A percentile compares a stretch with the other conserved stretches of the same genome.
Conservation (phyloP, 441 rosid species). For the Bocquillonia castaneifolia region DNA sequence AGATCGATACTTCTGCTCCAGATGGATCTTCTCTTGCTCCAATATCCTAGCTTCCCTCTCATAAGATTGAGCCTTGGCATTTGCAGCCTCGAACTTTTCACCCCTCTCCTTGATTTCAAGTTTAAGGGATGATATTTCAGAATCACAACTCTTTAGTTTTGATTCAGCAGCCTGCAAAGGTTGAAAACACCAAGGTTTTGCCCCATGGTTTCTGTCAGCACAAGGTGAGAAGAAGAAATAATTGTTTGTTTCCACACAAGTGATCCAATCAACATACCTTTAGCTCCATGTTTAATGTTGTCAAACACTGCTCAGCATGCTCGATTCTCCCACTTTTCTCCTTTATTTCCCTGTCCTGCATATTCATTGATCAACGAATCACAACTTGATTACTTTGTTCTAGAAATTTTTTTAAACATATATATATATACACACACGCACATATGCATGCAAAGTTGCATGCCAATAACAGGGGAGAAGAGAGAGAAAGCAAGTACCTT, state of each 20-base stretch:
- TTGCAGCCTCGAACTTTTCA: constrained; percentile 67
- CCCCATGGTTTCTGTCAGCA: neutral
- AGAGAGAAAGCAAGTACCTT: constrained; percentile 47
- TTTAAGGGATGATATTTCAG: constrained; percentile 61
- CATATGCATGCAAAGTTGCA: neutral
- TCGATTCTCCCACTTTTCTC: constrained; percentile 66
- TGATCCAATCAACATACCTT: constrained; percentile 47
- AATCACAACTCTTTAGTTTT: constrained; percentile 64
- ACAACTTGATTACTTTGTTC: neutral
- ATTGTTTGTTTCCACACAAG: neutral
- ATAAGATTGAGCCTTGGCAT: constrained; percentile 62
- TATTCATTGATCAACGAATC: constrained; percentile 16
- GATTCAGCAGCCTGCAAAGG: constrained; percentile 83
- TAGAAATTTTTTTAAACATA: too few species aligned
- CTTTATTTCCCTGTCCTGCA: constrained; percentile 84
- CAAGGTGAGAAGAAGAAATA: neutral
- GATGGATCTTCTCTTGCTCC: constrained; percentile 83
- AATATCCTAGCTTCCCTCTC: constrained; percentile 74
- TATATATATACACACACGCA: too few species aligned
- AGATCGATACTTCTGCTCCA: constrained; percentile 75
- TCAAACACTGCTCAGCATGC: constrained; percentile 73
- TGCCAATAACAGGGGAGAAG: neutral
- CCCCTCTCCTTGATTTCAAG: constrained; percentile 49
- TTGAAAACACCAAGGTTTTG: neutral
- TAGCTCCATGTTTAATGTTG: constrained; percentile 69